These are phyloP conservation scores for Sclerotinia glacialis DNA, from an alignment of 2,329 filamentous ascomycete species.

Conservation along the genomic window DNA sequence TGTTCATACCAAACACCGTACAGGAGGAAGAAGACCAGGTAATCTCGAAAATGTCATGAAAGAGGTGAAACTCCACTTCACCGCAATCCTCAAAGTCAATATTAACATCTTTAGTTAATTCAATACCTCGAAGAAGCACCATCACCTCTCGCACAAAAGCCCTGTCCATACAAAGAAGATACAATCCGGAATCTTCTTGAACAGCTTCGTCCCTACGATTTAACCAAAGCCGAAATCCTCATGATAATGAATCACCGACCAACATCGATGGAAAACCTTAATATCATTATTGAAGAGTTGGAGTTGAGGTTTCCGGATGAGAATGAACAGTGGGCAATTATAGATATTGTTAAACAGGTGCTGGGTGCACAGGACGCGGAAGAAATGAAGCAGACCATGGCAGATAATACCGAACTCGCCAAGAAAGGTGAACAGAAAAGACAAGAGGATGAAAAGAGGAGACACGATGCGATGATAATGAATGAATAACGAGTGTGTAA, in stretches of 20 bases:
- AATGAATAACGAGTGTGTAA: not conserved
- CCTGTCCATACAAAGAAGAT: conserved; percentile 47
- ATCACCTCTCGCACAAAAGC: conserved; percentile 48
- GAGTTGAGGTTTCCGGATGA: conserved; percentile 57
- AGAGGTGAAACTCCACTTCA: conserved; percentile 52
- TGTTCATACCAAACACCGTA: conserved; percentile 42
- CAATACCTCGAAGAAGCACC: conserved; percentile 57
- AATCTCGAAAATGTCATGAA: conserved; percentile 50
- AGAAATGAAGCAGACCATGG: conserved; percentile 24
- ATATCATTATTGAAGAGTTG: conserved; percentile 65
- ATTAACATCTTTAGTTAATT: conserved; percentile 49
- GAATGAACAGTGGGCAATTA: conserved; percentile 54
- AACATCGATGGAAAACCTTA: conserved; percentile 54
- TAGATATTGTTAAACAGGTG: conserved; percentile 55
- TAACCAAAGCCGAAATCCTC: conserved; percentile 66
- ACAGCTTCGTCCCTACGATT: conserved; percentile 54
- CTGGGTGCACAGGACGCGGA: conserved; percentile 46
- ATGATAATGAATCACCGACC: conserved; percentile 68
- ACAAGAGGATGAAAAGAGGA: conserved; percentile 4
- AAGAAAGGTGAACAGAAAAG: conserved; percentile 15
- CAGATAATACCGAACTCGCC: conserved; percentile 8
- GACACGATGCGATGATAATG: not conserved
- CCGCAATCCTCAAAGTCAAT: not conserved
- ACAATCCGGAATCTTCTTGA: conserved; percentile 55
- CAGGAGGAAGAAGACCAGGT: conserved; percentile 22